phyloP scores from a whole-genome alignment of 257 asterid genomes.

The Solanum rostratum region DNA sequence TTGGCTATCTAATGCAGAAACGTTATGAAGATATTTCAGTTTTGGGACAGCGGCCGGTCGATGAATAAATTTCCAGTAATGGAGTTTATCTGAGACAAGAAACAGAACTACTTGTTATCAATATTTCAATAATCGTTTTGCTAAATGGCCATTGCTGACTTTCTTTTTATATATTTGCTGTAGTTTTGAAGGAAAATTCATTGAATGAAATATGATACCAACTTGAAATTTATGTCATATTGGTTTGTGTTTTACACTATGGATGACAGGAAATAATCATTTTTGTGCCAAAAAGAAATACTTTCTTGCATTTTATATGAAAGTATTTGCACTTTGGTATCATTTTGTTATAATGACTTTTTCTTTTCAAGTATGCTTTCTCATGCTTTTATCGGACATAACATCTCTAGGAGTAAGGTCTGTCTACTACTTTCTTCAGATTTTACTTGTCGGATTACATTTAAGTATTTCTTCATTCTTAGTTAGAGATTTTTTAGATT shows the following conservation, averaged over 20 bases:
- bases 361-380: not conserved
- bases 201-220: not conserved
- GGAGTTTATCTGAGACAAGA: not conserved
- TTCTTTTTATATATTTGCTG: slow-evolving; percentile 5
- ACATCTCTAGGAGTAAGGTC: not conserved
- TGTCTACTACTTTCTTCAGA: not conserved
- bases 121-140: slow-evolving; percentile 24
- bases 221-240: not conserved
- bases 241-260: not conserved
- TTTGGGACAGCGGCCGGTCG: slow-evolving; percentile 64
- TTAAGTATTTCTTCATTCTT: not conserved
- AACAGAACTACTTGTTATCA: slow-evolving; percentile 16
- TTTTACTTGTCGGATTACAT: not conserved
- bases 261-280: not conserved
- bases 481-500: too few species aligned
- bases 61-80: slow-evolving; percentile 29
- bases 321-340: not conserved
- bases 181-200: not conserved
- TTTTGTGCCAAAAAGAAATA: not conserved
- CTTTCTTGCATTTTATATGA: not conserved
- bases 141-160: slow-evolving; percentile 1
- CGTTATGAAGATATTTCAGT: slow-evolving; percentile 77
- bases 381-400: not conserved
- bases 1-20: slow-evolving; percentile 36
- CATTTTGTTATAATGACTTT: not conserved